phyloP scores from a whole-genome alignment of 805 yeast species.

The Zygoascus biomembranicola region DNA sequence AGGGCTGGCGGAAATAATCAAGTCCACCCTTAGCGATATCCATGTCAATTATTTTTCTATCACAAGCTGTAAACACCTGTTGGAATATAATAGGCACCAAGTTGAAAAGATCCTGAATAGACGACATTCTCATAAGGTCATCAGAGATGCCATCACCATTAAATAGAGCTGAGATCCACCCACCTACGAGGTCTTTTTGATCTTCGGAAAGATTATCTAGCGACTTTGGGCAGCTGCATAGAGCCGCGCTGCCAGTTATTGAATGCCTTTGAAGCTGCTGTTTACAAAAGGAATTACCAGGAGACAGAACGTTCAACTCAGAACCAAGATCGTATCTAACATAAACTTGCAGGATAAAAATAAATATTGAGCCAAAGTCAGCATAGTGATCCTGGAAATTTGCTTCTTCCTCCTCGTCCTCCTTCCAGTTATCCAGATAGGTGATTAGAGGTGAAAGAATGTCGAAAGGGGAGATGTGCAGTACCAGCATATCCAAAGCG shows the following conservation, averaged over 20 bases:
- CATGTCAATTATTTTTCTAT: conserved; percentile 45
- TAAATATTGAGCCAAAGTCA: conserved; percentile 54
- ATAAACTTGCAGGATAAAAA: conserved; percentile 37
- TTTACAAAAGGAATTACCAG: not conserved
- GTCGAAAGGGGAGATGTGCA: conserved; percentile 38
- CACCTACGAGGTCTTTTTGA: conserved; percentile 35
- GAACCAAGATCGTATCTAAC: conserved; percentile 26
- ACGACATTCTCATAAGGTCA: conserved; percentile 59
- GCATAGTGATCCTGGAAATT: conserved; percentile 60
- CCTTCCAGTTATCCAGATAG: conserved; percentile 42
- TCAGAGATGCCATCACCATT: conserved; percentile 82
- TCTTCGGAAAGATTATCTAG: conserved; percentile 17
- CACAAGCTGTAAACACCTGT: conserved; percentile 59
- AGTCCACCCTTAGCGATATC: conserved; percentile 66
- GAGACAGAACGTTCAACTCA: not conserved
- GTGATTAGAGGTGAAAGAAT: conserved; percentile 39
- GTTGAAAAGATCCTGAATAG: conserved; percentile 57
- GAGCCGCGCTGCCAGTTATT: not conserved
- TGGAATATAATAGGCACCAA: conserved; percentile 67
- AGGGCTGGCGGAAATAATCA: conserved; percentile 79
- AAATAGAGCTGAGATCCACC: conserved; percentile 76
- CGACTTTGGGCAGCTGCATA: not conserved
- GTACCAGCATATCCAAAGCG: conserved; percentile 36
- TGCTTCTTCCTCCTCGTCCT: conserved; percentile 45
- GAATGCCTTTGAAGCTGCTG: not conserved